These are phyloP conservation scores for Geotrichum histeridarum DNA, from an alignment of 1,139 yeast species.

Conservation along the genomic window DNA sequence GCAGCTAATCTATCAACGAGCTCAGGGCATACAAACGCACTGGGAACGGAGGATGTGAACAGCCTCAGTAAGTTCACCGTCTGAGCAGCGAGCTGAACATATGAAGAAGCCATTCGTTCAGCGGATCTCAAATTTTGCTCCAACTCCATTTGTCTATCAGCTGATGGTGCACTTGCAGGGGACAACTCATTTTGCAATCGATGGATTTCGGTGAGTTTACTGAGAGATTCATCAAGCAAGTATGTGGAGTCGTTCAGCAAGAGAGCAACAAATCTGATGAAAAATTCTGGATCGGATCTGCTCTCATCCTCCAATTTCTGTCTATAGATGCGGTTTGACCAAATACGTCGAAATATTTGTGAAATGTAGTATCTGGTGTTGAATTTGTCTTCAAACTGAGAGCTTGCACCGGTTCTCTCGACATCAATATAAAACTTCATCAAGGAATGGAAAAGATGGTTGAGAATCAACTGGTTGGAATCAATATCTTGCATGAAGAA, in stretches of 20 bases:
- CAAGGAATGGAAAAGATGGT: slow-evolving; percentile 72
- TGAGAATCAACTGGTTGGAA: slow-evolving; percentile 55
- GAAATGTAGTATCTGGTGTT: slow-evolving; percentile 85
- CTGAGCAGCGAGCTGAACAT: slow-evolving; percentile 77
- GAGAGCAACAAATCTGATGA: slow-evolving; percentile 86
- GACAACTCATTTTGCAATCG: slow-evolving; percentile 55
- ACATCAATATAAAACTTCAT: slow-evolving; percentile 90
- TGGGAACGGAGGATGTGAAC: slow-evolving; percentile 82
- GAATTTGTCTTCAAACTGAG: slow-evolving; percentile 94
- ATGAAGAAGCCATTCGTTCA: slow-evolving; percentile 74
- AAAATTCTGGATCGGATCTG: slow-evolving; percentile 46
- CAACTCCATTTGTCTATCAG: slow-evolving; percentile 4
- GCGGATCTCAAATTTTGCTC: slow-evolving; percentile 48
- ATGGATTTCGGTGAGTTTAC: slow-evolving; percentile 74
- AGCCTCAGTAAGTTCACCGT: slow-evolving; percentile 73
- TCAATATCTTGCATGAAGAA: slow-evolving; percentile 64
- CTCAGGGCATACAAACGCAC: slow-evolving; percentile 81
- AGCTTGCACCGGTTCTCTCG: slow-evolving; percentile 91
- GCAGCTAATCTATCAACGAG: slow-evolving; percentile 91
- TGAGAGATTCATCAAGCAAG: slow-evolving; percentile 82
- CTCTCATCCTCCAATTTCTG: slow-evolving; percentile 66
- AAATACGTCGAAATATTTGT: slow-evolving; percentile 71
- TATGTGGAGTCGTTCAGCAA: slow-evolving; percentile 92
- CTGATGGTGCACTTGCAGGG: slow-evolving; percentile 7
- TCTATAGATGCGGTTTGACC: slow-evolving; percentile 69